Base-by-base conservation (phyloP, 352 stramenopile species). In the Phytophthora multivora region DNA sequence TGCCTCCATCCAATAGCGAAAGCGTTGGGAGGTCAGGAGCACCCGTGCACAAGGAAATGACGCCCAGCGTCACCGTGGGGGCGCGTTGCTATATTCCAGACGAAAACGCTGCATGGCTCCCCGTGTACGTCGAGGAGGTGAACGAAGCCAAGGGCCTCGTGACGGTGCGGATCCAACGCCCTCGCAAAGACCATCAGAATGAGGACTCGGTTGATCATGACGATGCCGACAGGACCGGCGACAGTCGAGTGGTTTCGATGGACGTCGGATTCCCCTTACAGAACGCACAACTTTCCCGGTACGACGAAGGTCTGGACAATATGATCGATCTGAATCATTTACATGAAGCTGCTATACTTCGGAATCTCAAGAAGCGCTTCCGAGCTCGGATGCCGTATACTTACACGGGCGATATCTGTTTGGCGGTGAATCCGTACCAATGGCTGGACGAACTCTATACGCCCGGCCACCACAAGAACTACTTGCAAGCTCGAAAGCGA, bases 341-440 rank as follows among this genome's bases (percentile, higher is more conserved):
- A 12, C 90, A 97, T 55, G 89, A 97, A 69, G 83, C 90, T n/a
- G 86, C 88, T 33, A 94, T 97, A 58, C 77, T 97, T 6, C 89
- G 93, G 57, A 97, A 97, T 74, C 63, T 97, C 51, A 84, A 83
- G 55, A 82, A 79, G 36, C 78, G 90, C 26, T 96, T 96, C 64
- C 81, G 80, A 42, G 63, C 69, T 13, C 73, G 79, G 15, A 77
- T 88, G 68, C 96, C 96, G 7, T 99, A 99, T 75, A 98, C 96
- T 13, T 97, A 96, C 60, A 98, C 97, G 2, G 95, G 95, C 12
- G 92, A 98, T 51, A 98, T 99, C 66, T 92, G 98, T 57, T 80
- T 99, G n/a, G 96, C 97, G 0, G 80, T 98, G 35, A 99, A 99
- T 75, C 97, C 96, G 45, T 99, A 98, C 65, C 88, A 93, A 48